Evolutionary conservation across 2,329 filamentous ascomycete species (phyloP).

Genomic region (Cucurbitaria berberidis): DNA sequence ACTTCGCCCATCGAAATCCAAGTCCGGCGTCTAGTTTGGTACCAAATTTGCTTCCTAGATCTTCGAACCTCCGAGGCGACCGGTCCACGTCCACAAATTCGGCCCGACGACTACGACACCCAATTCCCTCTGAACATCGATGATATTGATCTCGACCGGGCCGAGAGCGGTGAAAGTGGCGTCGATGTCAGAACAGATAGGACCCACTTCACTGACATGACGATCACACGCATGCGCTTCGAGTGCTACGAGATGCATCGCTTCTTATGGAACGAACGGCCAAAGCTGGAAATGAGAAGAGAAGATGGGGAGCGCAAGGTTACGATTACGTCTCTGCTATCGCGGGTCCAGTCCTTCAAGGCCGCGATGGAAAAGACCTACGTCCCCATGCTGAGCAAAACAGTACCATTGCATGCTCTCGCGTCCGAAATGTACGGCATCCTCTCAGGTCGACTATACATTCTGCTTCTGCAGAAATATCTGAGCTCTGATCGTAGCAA

Average conservation of each 20-base stretch:
- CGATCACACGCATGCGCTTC: conserved; percentile 71
- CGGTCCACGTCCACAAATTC: conserved; percentile 72
- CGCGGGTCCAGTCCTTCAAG: conserved; percentile 72
- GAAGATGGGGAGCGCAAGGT: conserved; percentile 29
- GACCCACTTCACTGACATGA: conserved; percentile 70
- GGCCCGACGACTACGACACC: conserved; percentile 77
- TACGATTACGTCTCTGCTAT: conserved; percentile 65
- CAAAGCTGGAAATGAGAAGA: conserved; percentile 62
- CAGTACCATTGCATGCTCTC: conserved; percentile 68
- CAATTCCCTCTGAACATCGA: conserved; percentile 74
- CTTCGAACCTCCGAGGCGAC: conserved; percentile 76
- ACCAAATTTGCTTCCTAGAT: conserved; percentile 78
- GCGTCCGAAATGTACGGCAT: conserved; percentile 70
- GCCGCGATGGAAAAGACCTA: conserved; percentile 70
- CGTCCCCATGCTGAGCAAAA: conserved; percentile 65
- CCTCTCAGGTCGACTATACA: conserved; percentile 66
- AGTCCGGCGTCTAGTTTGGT: conserved; percentile 74
- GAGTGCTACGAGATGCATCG: conserved; percentile 77
- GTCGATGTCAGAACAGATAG: conserved; percentile 54
- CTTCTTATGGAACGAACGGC: conserved; percentile 71
- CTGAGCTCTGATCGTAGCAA: conserved; percentile 55
- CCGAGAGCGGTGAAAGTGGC: conserved; percentile 33
- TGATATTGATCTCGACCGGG: conserved; percentile 64
- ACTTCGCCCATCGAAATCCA: conserved; percentile 73
- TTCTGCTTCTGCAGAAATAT: conserved; percentile 73